Evolutionary conservation across 2,329 filamentous ascomycete genomes (phyloP), one percentile per base, ranked within the genome.

Genomic region (Periconia sp.): DNA sequence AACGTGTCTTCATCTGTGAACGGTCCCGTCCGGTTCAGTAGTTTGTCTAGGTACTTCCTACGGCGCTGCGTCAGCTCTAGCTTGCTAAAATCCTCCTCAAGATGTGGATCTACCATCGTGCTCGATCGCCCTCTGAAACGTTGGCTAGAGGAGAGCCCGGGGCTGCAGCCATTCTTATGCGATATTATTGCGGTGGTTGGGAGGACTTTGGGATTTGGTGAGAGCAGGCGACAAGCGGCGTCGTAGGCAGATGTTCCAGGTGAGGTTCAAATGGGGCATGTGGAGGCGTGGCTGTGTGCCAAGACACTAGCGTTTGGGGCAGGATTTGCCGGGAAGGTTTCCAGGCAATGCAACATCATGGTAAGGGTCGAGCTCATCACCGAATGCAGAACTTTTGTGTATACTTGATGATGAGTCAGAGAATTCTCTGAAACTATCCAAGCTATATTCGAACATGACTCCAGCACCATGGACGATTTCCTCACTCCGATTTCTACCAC

Each of bases 41-140:
- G 85, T 50, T 81, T 86, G 72, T 97, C 85, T 43, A 97, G 81
- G 68, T 95, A 86, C 69, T 83, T 85, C 91, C 91, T 95, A 50
- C 37, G 37, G 22, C 6, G 72, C 17, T 40, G 43, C 26, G 25
- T 66, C 50, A 64, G 59, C 39, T 33, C 36, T 50, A 64, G 59
- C 39, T 33, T 38, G 36, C 33, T 38, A 35, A 13, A 35, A 34
- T 15, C 15, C 37, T n/a, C n/a, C 13, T 6, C 18, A 15, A 22
- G 15, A 13, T 19, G 31, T 36, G 24, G 21, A 38, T 50, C 17
- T 56, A 68, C 76, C 76, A 51, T 82, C 78, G 36, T 79, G 77
- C 53, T 43, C 69, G 63, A 43, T 66, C 46, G 26, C 35, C 41
- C 3, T 48, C 50, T 25, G 48, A 21, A 16, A 50, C 49, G 10